Evolutionary conservation across 495 filamentous ascomycete genomes (phyloP).

Genomic region (Sordaria brevicollis): DNA sequence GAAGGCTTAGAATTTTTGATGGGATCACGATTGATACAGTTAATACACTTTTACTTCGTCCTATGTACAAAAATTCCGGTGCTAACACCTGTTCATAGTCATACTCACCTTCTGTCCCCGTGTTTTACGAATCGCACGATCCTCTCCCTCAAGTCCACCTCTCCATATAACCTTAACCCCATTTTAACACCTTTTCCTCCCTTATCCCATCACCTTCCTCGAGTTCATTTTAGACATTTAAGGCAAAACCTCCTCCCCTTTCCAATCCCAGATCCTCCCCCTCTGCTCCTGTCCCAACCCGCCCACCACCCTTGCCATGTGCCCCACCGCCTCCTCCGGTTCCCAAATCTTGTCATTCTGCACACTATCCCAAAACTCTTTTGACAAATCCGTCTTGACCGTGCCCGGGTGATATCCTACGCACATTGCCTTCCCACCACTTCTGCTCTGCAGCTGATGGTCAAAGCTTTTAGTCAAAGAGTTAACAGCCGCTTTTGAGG

Average conservation of each 20-base stretch:
- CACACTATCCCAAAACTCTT: conserved; percentile 56
- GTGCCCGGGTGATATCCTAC: conserved; percentile 76
- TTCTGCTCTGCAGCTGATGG: conserved; percentile 44
- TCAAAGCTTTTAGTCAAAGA: conserved; percentile 64
- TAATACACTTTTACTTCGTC: not conserved
- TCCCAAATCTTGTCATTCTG: conserved; percentile 51
- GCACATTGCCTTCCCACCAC: conserved; percentile 49
- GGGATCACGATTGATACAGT: not conserved
- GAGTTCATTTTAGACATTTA: conserved; percentile 13
- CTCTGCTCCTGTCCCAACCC: conserved; percentile 39
- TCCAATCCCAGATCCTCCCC: conserved; percentile 70
- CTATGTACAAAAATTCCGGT: not conserved
- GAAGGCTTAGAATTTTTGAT: not conserved
- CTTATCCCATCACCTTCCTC: not conserved
- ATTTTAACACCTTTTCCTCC: not conserved
- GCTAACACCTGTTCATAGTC: not conserved
- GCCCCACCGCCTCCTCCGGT: conserved; percentile 49
- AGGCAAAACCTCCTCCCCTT: conserved; percentile 57
- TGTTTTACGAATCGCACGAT: not conserved
- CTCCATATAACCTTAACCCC: not conserved
- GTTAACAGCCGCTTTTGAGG: conserved; percentile 63
- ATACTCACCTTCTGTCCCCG: not conserved
- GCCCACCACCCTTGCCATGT: conserved; percentile 46
- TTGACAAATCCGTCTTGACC: conserved; percentile 64
- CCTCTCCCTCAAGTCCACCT: not conserved